Conservation (phyloP, 140 eudicot species). For the Senecio squalidus region DNA sequence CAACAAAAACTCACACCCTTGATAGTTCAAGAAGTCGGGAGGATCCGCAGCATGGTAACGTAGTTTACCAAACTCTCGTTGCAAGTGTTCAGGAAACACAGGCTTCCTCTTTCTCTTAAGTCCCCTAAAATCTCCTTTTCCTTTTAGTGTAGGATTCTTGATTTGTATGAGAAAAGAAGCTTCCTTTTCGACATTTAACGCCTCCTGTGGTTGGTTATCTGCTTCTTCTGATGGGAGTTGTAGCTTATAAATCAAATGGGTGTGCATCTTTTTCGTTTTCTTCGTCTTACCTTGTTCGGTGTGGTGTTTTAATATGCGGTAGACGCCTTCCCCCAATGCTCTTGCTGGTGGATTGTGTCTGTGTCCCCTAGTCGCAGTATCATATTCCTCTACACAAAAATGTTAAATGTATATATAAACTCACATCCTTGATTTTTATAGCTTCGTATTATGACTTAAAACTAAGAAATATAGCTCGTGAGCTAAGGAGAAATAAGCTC, state of each 20-base stretch:
- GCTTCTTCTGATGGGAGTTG: conserved; percentile 38
- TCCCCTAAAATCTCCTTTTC: conserved; percentile 26
- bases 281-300: background rate
- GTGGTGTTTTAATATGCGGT: conserved; percentile 54
- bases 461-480: too few relatives aligned
- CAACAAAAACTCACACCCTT: conserved; percentile 77
- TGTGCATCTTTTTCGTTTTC: conserved; percentile 41
- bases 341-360: conserved; percentile 48
- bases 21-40: conserved; percentile 64
- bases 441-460: too few relatives aligned
- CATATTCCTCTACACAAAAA: conserved; percentile 38
- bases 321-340: conserved; percentile 64
- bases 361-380: conserved; percentile 51
- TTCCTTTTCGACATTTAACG: conserved; percentile 45
- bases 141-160: conserved; percentile 44
- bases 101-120: conserved; percentile 44
- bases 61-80: conserved; percentile 46
- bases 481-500: too few relatives aligned
- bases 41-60: conserved; percentile 61
- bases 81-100: conserved; percentile 60
- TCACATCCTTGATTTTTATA: too few relatives aligned
- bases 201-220: conserved; percentile 40
- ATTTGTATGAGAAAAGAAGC: conserved; percentile 61
- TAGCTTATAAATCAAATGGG: conserved; percentile 67
- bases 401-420: background rate